Evolutionary conservation across 2,329 filamentous ascomycete genomes (phyloP), one percentile per base, ranked within the genome.

Genomic region (Fusarium compactum): DNA sequence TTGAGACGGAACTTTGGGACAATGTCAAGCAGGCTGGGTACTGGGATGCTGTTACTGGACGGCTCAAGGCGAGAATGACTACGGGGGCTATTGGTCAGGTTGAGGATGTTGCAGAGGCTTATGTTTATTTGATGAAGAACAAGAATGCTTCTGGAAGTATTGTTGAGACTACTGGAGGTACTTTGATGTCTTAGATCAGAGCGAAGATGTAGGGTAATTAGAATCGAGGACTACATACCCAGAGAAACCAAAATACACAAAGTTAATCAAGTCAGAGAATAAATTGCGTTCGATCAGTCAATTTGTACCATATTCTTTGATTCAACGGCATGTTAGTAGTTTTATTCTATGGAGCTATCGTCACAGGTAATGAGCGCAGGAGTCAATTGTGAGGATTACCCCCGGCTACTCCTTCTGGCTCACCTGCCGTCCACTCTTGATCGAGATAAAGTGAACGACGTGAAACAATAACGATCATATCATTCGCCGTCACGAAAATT

Each of bases 101-200:
- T 9, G 66, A 74, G 22, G 71, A 74, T 50, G 66, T 72, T 3
- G 69, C 64, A 0, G 71, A 74, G 60, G 63, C 66, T 9, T 74
- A 74, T 57, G 20, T 74, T 22, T 74, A 74, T 25, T 29, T 63
- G n/a, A 74, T 74, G 71, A 74, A 74, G 66, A 71, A 74, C 32
- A 55, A 61, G 48, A 72, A 70, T 5, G 43, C 61, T 11, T 72
- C 71, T 18, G 71, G 71, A 30, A 71, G 67, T 22, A 47, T 70
- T 45, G 44, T 71, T 48, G 65, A 72, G 52, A 72, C 69, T n/a
- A 71, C 65, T 18, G 69, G 69, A 29, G 69, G 69, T 18, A 72
- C 65, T 22, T 24, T 71, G 18, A 22, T 71, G 45, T 71, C 68
- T 15, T 71, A 70, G 55, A 52, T 9, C 18, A 8, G 27, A 16